Conservation (phyloP, 345 rosid species). For the Carallia pectinifolia region DNA sequence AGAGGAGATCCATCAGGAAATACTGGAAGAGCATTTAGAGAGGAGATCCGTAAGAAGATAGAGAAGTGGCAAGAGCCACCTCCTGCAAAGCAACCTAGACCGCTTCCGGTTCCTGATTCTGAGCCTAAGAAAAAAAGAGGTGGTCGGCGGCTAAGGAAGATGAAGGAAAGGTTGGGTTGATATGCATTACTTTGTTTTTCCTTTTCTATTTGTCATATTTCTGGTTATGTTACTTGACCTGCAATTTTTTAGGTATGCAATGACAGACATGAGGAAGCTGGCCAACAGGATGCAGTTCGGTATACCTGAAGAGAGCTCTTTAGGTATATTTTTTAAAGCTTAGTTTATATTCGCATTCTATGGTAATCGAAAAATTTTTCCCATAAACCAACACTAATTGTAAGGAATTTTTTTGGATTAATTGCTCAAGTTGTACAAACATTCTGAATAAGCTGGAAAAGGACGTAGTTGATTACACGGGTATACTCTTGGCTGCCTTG, state of each 20-base stretch:
- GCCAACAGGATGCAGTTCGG: conserved; percentile 99
- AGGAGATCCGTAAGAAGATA: conserved; percentile 77
- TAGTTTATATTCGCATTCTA: neutral
- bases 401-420: neutral
- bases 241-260: conserved; percentile 63
- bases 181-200: neutral
- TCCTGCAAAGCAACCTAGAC: conserved; percentile 94
- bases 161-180: conserved; percentile 78
- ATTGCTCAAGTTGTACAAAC: neutral
- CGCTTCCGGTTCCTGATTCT: conserved; percentile 99
- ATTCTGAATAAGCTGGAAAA: too few relatives aligned
- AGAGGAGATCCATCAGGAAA: conserved; percentile 80
- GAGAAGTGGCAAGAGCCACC: conserved; percentile 99
- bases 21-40: conserved; percentile 66
- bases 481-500: neutral
- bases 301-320: conserved; percentile 91
- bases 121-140: conserved; percentile 97
- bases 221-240: conserved; percentile 11
- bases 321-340: conserved; percentile 43
- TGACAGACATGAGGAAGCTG: conserved; percentile 94
- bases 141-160: conserved; percentile 90
- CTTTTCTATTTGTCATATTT: neutral
- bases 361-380: neutral
- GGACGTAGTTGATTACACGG: too few relatives aligned
- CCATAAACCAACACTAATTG: too few relatives aligned